phyloP scores from a whole-genome alignment of 192 early-diverging fungal genomes.

The Kickxella alabastrina region DNA sequence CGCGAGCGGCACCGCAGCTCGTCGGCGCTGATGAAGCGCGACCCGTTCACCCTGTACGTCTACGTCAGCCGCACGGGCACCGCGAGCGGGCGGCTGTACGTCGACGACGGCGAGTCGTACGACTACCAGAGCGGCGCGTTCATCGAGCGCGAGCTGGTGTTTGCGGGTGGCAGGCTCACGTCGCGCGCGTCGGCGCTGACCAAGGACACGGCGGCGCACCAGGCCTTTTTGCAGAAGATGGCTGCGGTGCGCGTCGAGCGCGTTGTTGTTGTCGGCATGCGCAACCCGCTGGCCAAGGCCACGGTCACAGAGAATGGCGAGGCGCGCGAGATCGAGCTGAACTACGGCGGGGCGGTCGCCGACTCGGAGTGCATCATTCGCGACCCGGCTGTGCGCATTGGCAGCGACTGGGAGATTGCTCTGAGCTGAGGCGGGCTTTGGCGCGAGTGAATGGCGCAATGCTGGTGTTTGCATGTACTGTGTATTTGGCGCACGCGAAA shows the following conservation, averaged over 20 bases:
- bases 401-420: constrained; percentile 44
- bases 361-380: constrained; percentile 37
- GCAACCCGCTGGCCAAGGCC: constrained; percentile 28
- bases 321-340: constrained; percentile 24
- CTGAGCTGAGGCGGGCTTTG: too few species aligned
- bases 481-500: too few species aligned
- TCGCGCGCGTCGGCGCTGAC: constrained; percentile 38
- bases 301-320: constrained; percentile 28
- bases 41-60: constrained; percentile 90
- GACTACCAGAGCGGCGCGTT: constrained; percentile 67
- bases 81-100: constrained; percentile 76
- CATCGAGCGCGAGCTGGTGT: constrained; percentile 50
- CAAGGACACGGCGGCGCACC: constrained; percentile 8
- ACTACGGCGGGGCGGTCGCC: constrained; percentile 11
- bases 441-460: too few species aligned
- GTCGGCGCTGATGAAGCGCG: constrained; percentile 71
- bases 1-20: constrained; percentile 82
- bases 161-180: constrained; percentile 24
- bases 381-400: constrained; percentile 47
- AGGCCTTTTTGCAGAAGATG: constrained; percentile 18
- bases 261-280: constrained; percentile 39
- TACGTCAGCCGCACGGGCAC: constrained; percentile 64
- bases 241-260: constrained; percentile 47
- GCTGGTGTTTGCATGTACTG: background rate
- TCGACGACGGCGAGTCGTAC: constrained; percentile 88